These are phyloP conservation scores for Penicillium sp. DNA, from an alignment of 2,329 filamentous ascomycete genomes.

Conservation along the genomic window DNA sequence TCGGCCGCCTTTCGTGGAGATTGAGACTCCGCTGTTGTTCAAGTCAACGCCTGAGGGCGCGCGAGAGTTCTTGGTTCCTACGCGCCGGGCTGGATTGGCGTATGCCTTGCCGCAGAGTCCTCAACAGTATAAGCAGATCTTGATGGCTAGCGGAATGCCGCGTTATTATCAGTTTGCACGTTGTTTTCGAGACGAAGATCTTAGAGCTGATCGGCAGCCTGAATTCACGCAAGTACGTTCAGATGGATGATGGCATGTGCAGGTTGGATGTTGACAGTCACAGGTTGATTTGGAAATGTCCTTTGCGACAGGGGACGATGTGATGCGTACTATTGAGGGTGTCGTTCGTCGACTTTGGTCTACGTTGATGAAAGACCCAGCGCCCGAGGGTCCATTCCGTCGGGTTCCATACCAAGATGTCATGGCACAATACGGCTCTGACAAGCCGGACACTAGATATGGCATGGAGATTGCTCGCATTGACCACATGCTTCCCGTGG, in stretches of 20 bases:
- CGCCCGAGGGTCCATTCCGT: conserved; percentile 47
- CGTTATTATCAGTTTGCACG: conserved; percentile 88
- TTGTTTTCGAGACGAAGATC: conserved; percentile 93
- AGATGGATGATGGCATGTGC: not conserved
- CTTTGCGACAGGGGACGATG: conserved; percentile 66
- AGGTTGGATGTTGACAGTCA: not conserved
- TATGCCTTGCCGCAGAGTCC: conserved; percentile 95
- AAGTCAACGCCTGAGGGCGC: conserved; percentile 97
- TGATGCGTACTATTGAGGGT: conserved; percentile 55
- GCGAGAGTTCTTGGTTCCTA: conserved; percentile 88
- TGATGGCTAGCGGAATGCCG: conserved; percentile 82
- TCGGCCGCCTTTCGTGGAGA: conserved; percentile 58
- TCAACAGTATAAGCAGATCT: conserved; percentile 96
- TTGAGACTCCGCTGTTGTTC: conserved; percentile 92
- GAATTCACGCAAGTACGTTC: conserved; percentile 79
- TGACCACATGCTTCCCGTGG: conserved; percentile 55
- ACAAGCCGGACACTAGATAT: conserved; percentile 86
- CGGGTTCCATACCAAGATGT: conserved; percentile 66
- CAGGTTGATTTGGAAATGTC: conserved; percentile 91
- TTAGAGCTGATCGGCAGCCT: conserved; percentile 85
- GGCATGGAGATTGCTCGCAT: conserved; percentile 62
- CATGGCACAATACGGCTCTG: conserved; percentile 75
- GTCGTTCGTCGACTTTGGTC: conserved; percentile 54
- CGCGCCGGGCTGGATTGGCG: conserved; percentile 65
- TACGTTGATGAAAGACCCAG: conserved; percentile 42